Percentiles rank a stretch among this genome's conserved stretches.
Evolutionary conservation across 176 grass and related monocot genomes (phyloP).

Genomic region (Urochloa ruziziensis): DNA sequence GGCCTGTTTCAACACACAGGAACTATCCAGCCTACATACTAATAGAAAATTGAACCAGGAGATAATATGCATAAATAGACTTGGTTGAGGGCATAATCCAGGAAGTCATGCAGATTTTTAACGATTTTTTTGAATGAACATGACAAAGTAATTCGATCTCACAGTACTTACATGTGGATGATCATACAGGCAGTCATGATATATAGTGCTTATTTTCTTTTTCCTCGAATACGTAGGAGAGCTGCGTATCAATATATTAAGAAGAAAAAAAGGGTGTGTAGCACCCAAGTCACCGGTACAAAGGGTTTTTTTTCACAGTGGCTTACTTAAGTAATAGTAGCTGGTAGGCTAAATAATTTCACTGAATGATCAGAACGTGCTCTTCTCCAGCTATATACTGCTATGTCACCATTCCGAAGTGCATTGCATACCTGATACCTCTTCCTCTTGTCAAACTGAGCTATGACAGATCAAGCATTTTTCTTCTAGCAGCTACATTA

Average conservation of each 20-base stretch:
- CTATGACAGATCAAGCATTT: background rate
- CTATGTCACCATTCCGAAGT: background rate
- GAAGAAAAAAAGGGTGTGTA: no score
- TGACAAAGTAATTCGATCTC: background rate
- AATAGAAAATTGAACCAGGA: background rate
- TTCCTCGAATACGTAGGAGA: no score
- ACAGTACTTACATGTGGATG: background rate
- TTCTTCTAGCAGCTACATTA: background rate
- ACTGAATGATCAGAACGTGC: background rate
- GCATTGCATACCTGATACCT: background rate
- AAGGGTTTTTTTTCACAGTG: no score
- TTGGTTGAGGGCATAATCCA: background rate
- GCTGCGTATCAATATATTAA: no score
- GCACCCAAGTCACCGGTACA: no score
- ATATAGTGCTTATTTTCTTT: background rate
- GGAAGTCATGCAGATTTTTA: background rate
- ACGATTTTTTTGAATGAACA: no score
- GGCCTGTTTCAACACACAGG: background rate
- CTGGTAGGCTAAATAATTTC: background rate
- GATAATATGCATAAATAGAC: background rate
- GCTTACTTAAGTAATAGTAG: background rate
- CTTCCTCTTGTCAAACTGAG: background rate
- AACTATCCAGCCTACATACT: background rate
- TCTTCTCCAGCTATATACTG: background rate
- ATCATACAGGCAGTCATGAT: background rate